These are phyloP conservation scores for Arthrobotrys musiformis DNA, from an alignment of 2,329 filamentous ascomycete genomes.

Conservation along the genomic window DNA sequence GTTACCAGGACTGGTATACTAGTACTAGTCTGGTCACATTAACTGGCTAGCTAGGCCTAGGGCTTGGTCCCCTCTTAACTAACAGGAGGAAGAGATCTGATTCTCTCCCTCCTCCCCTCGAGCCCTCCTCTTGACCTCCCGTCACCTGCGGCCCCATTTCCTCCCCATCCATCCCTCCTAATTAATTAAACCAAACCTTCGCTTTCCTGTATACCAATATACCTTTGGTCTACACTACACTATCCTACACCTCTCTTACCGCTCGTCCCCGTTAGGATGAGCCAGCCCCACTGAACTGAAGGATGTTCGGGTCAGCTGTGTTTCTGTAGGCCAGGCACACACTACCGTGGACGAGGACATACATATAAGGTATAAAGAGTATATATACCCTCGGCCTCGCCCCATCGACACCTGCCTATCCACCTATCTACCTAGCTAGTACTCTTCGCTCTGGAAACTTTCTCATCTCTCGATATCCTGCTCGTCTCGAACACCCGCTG, in stretches of 20 bases:
- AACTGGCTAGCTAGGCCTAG: not conserved
- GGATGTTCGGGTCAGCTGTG: conserved; percentile 55
- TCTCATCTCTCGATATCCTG: conserved; percentile 37
- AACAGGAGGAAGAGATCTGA: not conserved
- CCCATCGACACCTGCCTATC: conserved; percentile 4
- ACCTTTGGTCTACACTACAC: too few relatives aligned
- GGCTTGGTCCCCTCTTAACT: not conserved
- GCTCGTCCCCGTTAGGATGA: conserved; percentile 50
- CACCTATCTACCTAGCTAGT: not conserved
- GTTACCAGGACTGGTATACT: too few relatives aligned
- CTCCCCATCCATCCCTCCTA: not conserved
- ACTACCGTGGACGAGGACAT: conserved; percentile 40
- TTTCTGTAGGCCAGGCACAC: conserved; percentile 47
- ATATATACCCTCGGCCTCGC: conserved; percentile 30
- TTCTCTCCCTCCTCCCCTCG: not conserved
- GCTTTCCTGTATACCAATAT: conserved; percentile 5
- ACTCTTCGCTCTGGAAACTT: conserved; percentile 21
- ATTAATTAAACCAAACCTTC: not conserved
- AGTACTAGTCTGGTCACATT: not conserved
- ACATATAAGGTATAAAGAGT: conserved; percentile 55
- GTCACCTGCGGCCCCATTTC: conserved; percentile 43
- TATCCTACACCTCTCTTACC: not conserved
- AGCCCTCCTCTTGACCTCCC: conserved; percentile 37
- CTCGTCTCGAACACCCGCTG: conserved; percentile 19
- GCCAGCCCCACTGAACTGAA: conserved; percentile 51